phyloP scores from a whole-genome alignment of 768 basidiomycete species.

The Hericium alpestre region DNA sequence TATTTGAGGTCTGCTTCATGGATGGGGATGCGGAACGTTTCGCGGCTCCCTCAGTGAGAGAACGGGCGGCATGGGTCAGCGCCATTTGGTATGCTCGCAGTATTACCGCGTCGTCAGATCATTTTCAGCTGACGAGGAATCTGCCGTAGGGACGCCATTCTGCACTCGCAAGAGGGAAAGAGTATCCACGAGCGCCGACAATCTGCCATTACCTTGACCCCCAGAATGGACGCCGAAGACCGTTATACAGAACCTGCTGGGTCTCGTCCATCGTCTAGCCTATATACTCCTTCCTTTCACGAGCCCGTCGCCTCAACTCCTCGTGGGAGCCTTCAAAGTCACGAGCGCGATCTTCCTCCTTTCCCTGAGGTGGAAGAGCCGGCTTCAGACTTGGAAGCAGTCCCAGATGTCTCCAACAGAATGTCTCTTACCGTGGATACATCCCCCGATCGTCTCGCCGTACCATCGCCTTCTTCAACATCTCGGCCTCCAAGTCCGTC shows the following conservation, averaged over 20 bases:
- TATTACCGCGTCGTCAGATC: too few relatives aligned
- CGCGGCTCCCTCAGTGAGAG: conserved; percentile 47
- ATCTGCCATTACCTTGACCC: background rate
- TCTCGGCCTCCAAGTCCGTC: conserved; percentile 41
- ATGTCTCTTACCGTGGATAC: conserved; percentile 10
- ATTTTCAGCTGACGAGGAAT: background rate
- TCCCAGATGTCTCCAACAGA: background rate
- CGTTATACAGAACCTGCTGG: background rate
- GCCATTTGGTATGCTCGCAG: conserved; percentile 49
- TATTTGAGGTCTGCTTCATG: conserved; percentile 59
- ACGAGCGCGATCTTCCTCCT: background rate
- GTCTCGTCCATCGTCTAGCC: background rate
- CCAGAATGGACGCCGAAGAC: background rate
- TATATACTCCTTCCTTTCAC: background rate
- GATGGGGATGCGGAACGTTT: conserved; percentile 45
- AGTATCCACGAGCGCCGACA: conserved; percentile 8
- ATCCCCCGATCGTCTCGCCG: conserved; percentile 4
- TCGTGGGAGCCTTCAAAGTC: background rate
- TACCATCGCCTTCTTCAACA: conserved; percentile 16
- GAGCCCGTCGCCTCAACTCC: conserved; percentile 9
- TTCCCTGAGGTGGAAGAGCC: background rate
- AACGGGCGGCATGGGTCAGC: conserved; percentile 65
- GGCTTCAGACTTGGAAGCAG: background rate
- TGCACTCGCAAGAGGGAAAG: conserved; percentile 27
- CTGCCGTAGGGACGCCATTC: conserved; percentile 44